A percentile compares a stretch with the other conserved stretches of the same genome.
Evolutionary conservation across 495 filamentous ascomycete genomes (phyloP).

Genomic region (Annulohypoxylon stygium): DNA sequence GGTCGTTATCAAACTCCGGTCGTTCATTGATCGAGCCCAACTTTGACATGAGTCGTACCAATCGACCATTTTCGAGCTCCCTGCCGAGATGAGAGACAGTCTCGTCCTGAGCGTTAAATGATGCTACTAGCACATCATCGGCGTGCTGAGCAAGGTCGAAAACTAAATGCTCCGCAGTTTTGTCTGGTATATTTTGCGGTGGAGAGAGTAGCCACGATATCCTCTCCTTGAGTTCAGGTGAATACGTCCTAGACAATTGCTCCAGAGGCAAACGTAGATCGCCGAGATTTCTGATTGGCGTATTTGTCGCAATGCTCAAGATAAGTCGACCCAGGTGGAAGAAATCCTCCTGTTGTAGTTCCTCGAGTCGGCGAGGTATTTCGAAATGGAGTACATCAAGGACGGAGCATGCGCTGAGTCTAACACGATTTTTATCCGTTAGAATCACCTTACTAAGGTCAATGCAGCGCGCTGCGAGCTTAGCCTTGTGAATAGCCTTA

Average conservation of each 20-base stretch:
- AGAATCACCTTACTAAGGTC: conserved; percentile 88
- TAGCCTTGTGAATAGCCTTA: conserved; percentile 83
- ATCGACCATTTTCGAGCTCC: conserved; percentile 92
- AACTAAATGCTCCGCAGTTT: conserved; percentile 83
- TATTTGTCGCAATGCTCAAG: conserved; percentile 78
- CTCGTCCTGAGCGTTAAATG: conserved; percentile 68
- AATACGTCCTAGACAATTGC: conserved; percentile 77
- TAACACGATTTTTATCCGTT: conserved; percentile 84
- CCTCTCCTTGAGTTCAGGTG: conserved; percentile 76
- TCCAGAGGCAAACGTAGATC: conserved; percentile 74
- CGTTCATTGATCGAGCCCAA: conserved; percentile 88
- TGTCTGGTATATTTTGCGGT: conserved; percentile 63
- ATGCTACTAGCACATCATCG: conserved; percentile 78
- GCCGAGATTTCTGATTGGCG: conserved; percentile 64
- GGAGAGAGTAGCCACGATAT: conserved; percentile 80
- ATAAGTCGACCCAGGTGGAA: conserved; percentile 86
- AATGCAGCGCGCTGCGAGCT: conserved; percentile 85
- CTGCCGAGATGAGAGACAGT: conserved; percentile 68
- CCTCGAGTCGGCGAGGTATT: conserved; percentile 70
- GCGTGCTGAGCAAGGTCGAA: conserved; percentile 79
- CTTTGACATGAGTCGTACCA: conserved; percentile 86
- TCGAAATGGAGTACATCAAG: conserved; percentile 89
- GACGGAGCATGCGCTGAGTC: conserved; percentile 88
- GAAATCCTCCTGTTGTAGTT: conserved; percentile 91
- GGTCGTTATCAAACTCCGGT: conserved; percentile 80